Conservation (phyloP, 2,329 filamentous ascomycete species). For the Colletotrichum magnum region DNA sequence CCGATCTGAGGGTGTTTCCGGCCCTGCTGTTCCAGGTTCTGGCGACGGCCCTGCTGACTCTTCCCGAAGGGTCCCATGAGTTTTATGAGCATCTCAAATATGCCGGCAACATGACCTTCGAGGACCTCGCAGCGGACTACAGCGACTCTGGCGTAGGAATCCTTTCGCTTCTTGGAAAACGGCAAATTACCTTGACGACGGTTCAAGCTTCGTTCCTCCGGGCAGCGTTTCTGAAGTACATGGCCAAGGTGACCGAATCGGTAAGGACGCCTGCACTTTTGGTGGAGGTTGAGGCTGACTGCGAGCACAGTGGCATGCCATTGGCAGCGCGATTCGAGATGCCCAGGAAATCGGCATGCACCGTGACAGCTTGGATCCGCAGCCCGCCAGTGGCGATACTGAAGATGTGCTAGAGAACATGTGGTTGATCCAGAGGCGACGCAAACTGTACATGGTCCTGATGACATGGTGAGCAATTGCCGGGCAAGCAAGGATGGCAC, state of each 20-base stretch:
- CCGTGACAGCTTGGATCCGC: constrained; percentile 65
- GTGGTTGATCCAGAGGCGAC: constrained; percentile 71
- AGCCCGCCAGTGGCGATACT: constrained; percentile 59
- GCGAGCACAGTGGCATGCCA: constrained; percentile 64
- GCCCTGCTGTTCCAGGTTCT: constrained; percentile 72
- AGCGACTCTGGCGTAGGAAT: constrained; percentile 71
- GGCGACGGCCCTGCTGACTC: constrained; percentile 67
- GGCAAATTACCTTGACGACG: constrained; percentile 67
- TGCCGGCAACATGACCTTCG: constrained; percentile 70
- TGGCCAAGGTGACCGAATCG: constrained; percentile 70
- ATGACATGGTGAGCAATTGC: constrained; percentile 51
- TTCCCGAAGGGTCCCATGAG: constrained; percentile 62
- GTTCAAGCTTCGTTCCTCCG: constrained; percentile 71
- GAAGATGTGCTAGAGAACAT: constrained; percentile 68
- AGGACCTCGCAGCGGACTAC: constrained; percentile 72
- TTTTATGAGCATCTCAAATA: constrained; percentile 71
- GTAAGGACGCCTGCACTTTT: constrained; percentile 50
- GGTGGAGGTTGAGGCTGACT: constrained; percentile 3
- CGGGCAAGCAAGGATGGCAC: constrained; percentile 27
- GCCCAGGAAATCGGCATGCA: constrained; percentile 75
- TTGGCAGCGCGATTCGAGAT: constrained; percentile 71
- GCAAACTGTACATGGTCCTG: constrained; percentile 68
- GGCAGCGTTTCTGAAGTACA: constrained; percentile 71
- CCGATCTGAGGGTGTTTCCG: constrained; percentile 69
- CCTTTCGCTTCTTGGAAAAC: constrained; percentile 69